Conservation (phyloP, 805 yeast genomes). For the Yamadazyma sp. region DNA sequence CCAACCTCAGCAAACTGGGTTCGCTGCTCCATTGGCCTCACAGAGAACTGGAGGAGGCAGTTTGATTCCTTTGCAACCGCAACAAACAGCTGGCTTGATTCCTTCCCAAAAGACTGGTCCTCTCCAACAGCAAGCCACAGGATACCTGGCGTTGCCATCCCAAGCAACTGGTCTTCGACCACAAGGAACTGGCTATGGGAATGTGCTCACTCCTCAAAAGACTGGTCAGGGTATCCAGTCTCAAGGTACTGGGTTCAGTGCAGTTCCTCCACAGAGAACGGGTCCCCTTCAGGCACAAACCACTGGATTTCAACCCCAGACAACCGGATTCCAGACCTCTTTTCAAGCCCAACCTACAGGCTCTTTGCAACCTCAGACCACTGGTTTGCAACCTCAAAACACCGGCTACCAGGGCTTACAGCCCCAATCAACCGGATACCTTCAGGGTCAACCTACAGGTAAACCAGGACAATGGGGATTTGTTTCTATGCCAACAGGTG, state of each 20-base stretch:
- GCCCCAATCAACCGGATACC: slow-evolving; percentile 34
- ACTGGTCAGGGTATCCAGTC: slow-evolving; percentile 16
- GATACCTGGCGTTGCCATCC: slow-evolving; percentile 13
- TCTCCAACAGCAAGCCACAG: slow-evolving; percentile 30
- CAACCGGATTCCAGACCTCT: slow-evolving; percentile 28
- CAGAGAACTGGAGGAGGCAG: slow-evolving; percentile 25
- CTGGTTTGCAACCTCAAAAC: slow-evolving; percentile 25
- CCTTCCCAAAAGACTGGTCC: slow-evolving; percentile 47
- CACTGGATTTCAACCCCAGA: slow-evolving; percentile 20
- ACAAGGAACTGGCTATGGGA: slow-evolving; percentile 28
- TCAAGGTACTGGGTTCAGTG: slow-evolving; percentile 6
- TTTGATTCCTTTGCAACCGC: slow-evolving; percentile 54
- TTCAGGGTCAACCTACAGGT: slow-evolving; percentile 60
- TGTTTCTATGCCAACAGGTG: slow-evolving; percentile 66
- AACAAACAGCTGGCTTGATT: slow-evolving; percentile 66
- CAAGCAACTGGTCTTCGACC: slow-evolving; percentile 20
- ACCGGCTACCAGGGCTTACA: slow-evolving; percentile 32
- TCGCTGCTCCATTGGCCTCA: slow-evolving; percentile 24
- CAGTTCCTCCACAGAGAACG: slow-evolving; percentile 17
- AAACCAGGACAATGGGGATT: slow-evolving; percentile 82
- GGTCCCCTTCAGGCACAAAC: slow-evolving; percentile 18
- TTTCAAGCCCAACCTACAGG: slow-evolving; percentile 29
- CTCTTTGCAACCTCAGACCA: slow-evolving; percentile 21
- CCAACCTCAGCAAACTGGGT: slow-evolving; percentile 26
- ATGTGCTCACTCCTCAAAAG: slow-evolving; percentile 17